Evolutionary conservation across 805 yeast genomes (phyloP).

Genomic region (Sugiyamaella valdiviana): DNA sequence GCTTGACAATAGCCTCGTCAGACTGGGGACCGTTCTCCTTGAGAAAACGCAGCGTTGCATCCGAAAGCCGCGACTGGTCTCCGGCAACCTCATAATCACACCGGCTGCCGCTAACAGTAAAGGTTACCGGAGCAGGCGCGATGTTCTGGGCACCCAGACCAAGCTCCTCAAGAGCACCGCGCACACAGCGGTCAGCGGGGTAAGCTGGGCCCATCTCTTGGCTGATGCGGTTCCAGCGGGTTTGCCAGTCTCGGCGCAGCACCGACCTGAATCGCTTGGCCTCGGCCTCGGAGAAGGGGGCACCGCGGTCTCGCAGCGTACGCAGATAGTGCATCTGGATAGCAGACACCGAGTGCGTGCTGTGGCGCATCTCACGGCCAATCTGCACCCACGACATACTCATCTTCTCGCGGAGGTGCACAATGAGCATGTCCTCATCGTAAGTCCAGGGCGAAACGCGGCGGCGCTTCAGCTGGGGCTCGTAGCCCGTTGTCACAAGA

Average conservation of each 20-base stretch:
- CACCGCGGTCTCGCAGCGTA: constrained; percentile 34
- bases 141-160: constrained; percentile 2
- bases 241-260: constrained; percentile 37
- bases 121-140: not conserved
- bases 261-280: constrained; percentile 29
- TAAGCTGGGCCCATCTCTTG: constrained; percentile 23
- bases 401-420: constrained; percentile 31
- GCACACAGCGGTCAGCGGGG: constrained; percentile 11
- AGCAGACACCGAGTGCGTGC: constrained; percentile 42
- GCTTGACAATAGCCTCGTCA: not conserved
- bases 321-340: constrained; percentile 44
- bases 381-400: constrained; percentile 38
- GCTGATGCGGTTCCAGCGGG: constrained; percentile 36
- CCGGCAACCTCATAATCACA: not conserved
- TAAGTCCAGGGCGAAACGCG: constrained; percentile 12
- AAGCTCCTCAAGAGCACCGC: constrained; percentile 3
- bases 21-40: not conserved
- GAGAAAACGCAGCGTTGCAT: not conserved
- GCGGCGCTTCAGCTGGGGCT: not conserved
- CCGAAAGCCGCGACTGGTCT: not conserved
- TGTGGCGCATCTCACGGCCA: constrained; percentile 20
- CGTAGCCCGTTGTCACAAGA: not conserved
- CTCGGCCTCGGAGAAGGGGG: constrained; percentile 34
- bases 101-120: not conserved
- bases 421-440: constrained; percentile 16